Conservation (phyloP, 768 basidiomycete genomes). For the Amanita fuliginea region DNA sequence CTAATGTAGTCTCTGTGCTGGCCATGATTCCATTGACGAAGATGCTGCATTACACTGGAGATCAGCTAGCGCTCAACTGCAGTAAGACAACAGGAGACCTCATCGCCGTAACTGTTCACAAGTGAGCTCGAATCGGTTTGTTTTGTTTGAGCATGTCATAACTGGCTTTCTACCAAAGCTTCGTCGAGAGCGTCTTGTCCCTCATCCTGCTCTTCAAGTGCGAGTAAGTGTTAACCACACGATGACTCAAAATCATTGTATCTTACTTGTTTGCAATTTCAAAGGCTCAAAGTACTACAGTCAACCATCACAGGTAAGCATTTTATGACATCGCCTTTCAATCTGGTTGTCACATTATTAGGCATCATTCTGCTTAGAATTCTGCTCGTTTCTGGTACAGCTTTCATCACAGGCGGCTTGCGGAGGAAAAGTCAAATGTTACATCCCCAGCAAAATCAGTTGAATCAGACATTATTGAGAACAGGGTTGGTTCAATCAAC, state of each 20-base stretch:
- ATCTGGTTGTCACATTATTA: constrained; percentile 10
- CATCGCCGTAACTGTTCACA: constrained; percentile 51
- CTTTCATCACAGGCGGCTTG: constrained; percentile 61
- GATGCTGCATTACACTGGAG: constrained; percentile 36
- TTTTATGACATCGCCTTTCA: neutral
- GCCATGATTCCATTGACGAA: constrained; percentile 37
- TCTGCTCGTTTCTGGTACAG: constrained; percentile 55
- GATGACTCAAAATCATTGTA: neutral
- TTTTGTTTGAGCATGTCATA: no score
- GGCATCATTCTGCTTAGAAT: constrained; percentile 65
- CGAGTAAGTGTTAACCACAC: constrained; percentile 38
- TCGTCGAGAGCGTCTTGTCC: constrained; percentile 61
- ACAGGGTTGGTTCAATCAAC: constrained; percentile 37
- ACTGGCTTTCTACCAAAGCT: constrained; percentile 21
- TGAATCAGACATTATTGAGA: constrained; percentile 61
- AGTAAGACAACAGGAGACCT: constrained; percentile 59
- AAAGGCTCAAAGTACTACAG: constrained; percentile 51
- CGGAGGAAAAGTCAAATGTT: constrained; percentile 53
- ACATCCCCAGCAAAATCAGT: constrained; percentile 49
- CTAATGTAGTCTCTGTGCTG: constrained; percentile 29
- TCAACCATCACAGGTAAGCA: constrained; percentile 53
- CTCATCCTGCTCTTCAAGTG: constrained; percentile 55
- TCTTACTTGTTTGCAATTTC: neutral
- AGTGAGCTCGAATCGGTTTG: constrained; percentile 25
- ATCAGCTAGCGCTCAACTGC: constrained; percentile 43